A percentile compares a stretch with the other conserved stretches of the same genome.
Evolutionary conservation across 140 eudicot species (phyloP).

Genomic region (Senecio squalidus): DNA sequence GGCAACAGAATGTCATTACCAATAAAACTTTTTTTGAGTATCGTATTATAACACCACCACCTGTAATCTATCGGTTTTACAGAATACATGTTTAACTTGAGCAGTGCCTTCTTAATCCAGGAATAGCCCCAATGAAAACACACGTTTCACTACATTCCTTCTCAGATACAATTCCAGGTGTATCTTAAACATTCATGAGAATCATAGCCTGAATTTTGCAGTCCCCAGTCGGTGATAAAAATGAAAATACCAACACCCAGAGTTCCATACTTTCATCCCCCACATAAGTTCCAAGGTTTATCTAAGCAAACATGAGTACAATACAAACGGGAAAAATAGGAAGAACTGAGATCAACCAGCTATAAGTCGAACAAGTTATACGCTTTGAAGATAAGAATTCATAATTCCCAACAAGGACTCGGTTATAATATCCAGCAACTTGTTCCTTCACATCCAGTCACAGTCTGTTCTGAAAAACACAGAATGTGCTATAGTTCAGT

Average conservation of each 20-base stretch:
- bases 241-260: slow-evolving; percentile 75
- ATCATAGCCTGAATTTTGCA: slow-evolving; percentile 21
- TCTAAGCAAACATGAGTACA: slow-evolving; percentile 32
- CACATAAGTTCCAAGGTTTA: slow-evolving; percentile 87
- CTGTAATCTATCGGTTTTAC: neutral
- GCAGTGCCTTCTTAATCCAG: neutral
- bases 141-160: neutral
- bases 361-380: neutral
- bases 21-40: slow-evolving; percentile 17
- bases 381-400: slow-evolving; percentile 7
- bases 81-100: neutral
- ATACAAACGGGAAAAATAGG: slow-evolving; percentile 2
- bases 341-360: neutral
- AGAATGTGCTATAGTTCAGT: slow-evolving; percentile 3
- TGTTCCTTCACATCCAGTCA: slow-evolving; percentile 80
- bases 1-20: too few species aligned
- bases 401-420: slow-evolving; percentile 40
- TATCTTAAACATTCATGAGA: neutral
- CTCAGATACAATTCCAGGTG: neutral
- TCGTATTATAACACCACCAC: too few species aligned
- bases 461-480: slow-evolving; percentile 65
- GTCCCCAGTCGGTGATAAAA: slow-evolving; percentile 67
- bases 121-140: slow-evolving; percentile 2
- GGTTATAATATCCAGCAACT: slow-evolving; percentile 94
- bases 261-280: slow-evolving; percentile 71